Evolutionary conservation across 106 monocot species (phyloP).

Genomic region (Xerophyta viscosa): DNA sequence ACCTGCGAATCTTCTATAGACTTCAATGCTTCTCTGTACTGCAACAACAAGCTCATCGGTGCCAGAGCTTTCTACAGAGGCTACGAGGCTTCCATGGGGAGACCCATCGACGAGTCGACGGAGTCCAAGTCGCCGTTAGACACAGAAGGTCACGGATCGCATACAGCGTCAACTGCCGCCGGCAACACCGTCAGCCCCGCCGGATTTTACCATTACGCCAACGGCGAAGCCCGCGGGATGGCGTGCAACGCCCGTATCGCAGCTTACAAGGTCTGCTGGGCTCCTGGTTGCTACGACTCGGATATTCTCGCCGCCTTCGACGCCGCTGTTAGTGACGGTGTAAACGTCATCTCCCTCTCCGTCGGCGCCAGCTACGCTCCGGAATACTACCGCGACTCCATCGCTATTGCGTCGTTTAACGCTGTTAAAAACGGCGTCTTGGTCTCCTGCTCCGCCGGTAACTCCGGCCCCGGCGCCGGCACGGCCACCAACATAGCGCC

Average conservation of each 20-base stretch:
- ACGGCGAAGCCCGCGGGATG: slow-evolving; percentile 63
- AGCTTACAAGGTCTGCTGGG: slow-evolving; percentile 88
- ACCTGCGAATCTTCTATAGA: slow-evolving; percentile 16
- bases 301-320: slow-evolving; percentile 91
- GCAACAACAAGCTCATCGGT: slow-evolving; percentile 61
- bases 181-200: slow-evolving; percentile 42
- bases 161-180: slow-evolving; percentile 81
- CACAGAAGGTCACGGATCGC: slow-evolving; percentile 82
- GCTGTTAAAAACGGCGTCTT: slow-evolving; percentile 56
- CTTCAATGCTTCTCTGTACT: slow-evolving; percentile 21
- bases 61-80: slow-evolving; percentile 56
- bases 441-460: slow-evolving; percentile 78
- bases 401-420: slow-evolving; percentile 70
- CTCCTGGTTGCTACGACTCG: slow-evolving; percentile 60
- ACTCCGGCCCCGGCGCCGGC: slow-evolving; percentile 50
- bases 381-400: slow-evolving; percentile 43
- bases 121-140: slow-evolving; percentile 71
- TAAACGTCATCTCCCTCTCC: slow-evolving; percentile 79
- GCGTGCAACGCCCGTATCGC: slow-evolving; percentile 71
- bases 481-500: slow-evolving; percentile 74
- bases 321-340: slow-evolving; percentile 64
- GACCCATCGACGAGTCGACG: slow-evolving; percentile 37
- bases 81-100: slow-evolving; percentile 34
- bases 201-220: slow-evolving; percentile 44
- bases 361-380: slow-evolving; percentile 55